Evolutionary conservation across 305 asterid species (phyloP).

Genomic region (Ilex paraguariensis): DNA sequence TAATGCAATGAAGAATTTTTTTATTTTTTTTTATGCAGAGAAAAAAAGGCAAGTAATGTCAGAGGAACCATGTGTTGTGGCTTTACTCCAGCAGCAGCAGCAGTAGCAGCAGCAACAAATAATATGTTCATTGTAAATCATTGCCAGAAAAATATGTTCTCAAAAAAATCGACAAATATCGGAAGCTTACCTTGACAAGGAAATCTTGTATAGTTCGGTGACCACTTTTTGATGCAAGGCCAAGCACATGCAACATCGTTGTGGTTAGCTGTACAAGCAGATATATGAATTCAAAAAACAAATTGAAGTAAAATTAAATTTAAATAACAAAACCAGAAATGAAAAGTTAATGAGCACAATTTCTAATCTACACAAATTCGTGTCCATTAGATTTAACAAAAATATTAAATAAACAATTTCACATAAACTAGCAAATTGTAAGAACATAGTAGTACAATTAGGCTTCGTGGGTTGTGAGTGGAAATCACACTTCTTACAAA

Average conservation of each 20-base stretch:
- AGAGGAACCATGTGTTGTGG: too few relatives aligned
- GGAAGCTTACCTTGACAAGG: slow-evolving; percentile 60
- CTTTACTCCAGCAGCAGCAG: too few relatives aligned
- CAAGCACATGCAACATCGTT: slow-evolving; percentile 80
- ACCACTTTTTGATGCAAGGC: slow-evolving; percentile 64
- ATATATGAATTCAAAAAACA: neutral
- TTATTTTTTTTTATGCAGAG: neutral
- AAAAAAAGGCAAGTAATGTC: neutral
- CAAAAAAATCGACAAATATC: neutral
- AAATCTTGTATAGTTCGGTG: slow-evolving; percentile 50
- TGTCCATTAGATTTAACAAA: too few relatives aligned
- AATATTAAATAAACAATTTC: too few relatives aligned
- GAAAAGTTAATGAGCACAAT: neutral
- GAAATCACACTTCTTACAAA: too few relatives aligned
- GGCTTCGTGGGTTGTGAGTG: too few relatives aligned
- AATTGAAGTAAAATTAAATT: neutral
- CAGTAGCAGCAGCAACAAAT: too few relatives aligned
- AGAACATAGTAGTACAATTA: too few relatives aligned
- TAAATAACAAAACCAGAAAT: neutral
- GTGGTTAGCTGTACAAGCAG: slow-evolving; percentile 70
- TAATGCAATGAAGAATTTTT: neutral
- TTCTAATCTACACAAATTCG: neutral
- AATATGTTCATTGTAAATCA: too few relatives aligned
- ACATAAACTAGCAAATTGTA: too few relatives aligned
- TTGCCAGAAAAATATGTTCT: too few relatives aligned